Conservation (phyloP, 108 stramenopile genomes). For the Thalassiosira profunda region DNA sequence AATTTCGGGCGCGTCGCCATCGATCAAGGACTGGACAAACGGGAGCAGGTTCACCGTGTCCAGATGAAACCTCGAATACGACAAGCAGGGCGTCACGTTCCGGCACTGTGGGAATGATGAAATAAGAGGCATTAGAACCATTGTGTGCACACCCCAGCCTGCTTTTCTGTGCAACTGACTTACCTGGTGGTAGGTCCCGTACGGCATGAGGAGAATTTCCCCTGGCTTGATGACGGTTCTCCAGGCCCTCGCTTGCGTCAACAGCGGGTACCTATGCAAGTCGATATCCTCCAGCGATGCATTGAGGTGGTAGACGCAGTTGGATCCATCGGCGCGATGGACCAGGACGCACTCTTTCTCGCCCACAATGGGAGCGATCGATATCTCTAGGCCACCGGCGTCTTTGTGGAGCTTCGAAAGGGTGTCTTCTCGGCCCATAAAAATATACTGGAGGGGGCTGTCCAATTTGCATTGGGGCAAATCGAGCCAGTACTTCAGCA, state of each 20-base stretch:
- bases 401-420: slow-evolving; percentile 75
- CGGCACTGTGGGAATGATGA: slow-evolving; percentile 45
- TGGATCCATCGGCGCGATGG: slow-evolving; percentile 67
- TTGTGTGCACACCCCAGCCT: too few species aligned
- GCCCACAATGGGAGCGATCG: slow-evolving; percentile 85
- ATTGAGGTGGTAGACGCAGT: slow-evolving; percentile 63
- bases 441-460: slow-evolving; percentile 84
- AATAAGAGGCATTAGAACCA: background rate
- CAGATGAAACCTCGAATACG: slow-evolving; percentile 84
- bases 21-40: slow-evolving; percentile 63
- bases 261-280: slow-evolving; percentile 60
- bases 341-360: slow-evolving; percentile 84
- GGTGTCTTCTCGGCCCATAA: slow-evolving; percentile 81
- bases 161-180: background rate
- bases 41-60: slow-evolving; percentile 70
- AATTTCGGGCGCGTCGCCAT: slow-evolving; percentile 76
- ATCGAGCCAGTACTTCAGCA: slow-evolving; percentile 78
- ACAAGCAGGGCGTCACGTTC: slow-evolving; percentile 78
- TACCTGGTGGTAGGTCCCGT: slow-evolving; percentile 80
- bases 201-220: slow-evolving; percentile 88
- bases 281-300: slow-evolving; percentile 67
- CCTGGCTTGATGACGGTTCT: slow-evolving; percentile 72
- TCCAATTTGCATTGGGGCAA: slow-evolving; percentile 54
- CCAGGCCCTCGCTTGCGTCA: slow-evolving; percentile 67
- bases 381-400: slow-evolving; percentile 75